Conservation (phyloP, 2,329 filamentous ascomycete species). For the Fusarium caatingaense region DNA sequence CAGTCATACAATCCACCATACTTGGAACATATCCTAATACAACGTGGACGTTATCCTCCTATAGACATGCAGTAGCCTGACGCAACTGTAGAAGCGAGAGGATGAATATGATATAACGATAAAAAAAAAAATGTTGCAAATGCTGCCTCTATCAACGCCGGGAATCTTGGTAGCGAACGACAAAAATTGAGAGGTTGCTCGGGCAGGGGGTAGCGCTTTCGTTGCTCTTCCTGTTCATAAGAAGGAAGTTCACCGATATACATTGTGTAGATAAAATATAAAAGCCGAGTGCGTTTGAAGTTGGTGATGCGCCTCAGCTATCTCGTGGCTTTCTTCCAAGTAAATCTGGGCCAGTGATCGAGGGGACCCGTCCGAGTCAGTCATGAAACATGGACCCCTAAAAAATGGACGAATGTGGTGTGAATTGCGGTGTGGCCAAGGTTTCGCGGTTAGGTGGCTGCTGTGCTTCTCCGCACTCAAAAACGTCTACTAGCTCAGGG, state of each 20-base stretch:
- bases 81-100: slow-evolving; percentile 19
- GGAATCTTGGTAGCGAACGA: slow-evolving; percentile 42
- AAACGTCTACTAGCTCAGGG: slow-evolving; percentile 26
- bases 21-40: slow-evolving; percentile 6
- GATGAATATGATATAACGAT: slow-evolving; percentile 21
- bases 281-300: slow-evolving; percentile 16
- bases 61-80: slow-evolving; percentile 30
- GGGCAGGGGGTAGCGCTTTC: slow-evolving; percentile 3
- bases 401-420: slow-evolving; percentile 10
- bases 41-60: slow-evolving; percentile 12
- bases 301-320: slow-evolving; percentile 21
- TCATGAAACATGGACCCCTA: slow-evolving; percentile 28
- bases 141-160: slow-evolving; percentile 43
- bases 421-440: slow-evolving; percentile 18
- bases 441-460: background rate
- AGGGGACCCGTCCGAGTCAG: slow-evolving; percentile 21
- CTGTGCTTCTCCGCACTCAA: slow-evolving; percentile 18
- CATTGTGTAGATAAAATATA: background rate
- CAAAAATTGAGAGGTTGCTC: slow-evolving; percentile 13
- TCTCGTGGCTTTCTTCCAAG: slow-evolving; percentile 27
- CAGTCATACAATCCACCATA: slow-evolving; percentile 15
- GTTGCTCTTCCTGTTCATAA: slow-evolving; percentile 1
- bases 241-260: slow-evolving; percentile 24
- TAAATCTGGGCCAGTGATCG: slow-evolving; percentile 25
- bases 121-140: slow-evolving; percentile 28